Base-by-base conservation (phyloP, 768 basidiomycete species). In the Pleurotus ostreatus region DNA sequence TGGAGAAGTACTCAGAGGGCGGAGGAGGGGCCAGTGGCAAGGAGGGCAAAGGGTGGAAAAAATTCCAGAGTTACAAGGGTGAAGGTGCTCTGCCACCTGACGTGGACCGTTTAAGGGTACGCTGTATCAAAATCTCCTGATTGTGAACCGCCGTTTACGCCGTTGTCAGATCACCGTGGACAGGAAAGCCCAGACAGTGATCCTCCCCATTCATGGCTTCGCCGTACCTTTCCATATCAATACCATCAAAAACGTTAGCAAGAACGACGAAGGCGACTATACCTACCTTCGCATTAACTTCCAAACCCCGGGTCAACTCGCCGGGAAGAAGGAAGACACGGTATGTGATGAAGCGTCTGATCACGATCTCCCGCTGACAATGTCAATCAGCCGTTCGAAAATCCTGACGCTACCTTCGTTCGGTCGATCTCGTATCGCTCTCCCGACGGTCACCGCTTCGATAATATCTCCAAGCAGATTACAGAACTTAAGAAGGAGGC, bases 191-290 rank as follows among this genome's bases (percentile, higher is more conserved):
- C 86, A 90, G 59, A 92, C 94, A 0, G 87, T 98, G 51, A 82
- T 98, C 46, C 71, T 98, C 3, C 97, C 97, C 13, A 86, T 98
- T 60, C 85, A 98, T 64, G 97, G 97, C 2, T 98, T 89, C 63
- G 93, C 94, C 0, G 94, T 96, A 0, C 94, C 96, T 0, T 98
- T 96, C 78, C 97, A 99, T 67, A 95, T 98, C 72, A 96, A 96
- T 66, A 94, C 94, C 1, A 93, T 99, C 61, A 98, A 99, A 74
- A 98, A 96, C 67, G 91, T 89, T 26, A 94, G 90, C 77, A 98
- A 98, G 75, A 97, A 84, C 60, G 96, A 99, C 60, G 97, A 98
- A 71, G 92, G 91, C 4, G 94, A 98, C 49, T 91, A 87, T 68
- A 95, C 94, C 0, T 93, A 92, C 64, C 80, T 99, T 54, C 85